These are phyloP conservation scores for Syzygium jambos DNA, from an alignment of 345 rosid species.

Conservation along the genomic window DNA sequence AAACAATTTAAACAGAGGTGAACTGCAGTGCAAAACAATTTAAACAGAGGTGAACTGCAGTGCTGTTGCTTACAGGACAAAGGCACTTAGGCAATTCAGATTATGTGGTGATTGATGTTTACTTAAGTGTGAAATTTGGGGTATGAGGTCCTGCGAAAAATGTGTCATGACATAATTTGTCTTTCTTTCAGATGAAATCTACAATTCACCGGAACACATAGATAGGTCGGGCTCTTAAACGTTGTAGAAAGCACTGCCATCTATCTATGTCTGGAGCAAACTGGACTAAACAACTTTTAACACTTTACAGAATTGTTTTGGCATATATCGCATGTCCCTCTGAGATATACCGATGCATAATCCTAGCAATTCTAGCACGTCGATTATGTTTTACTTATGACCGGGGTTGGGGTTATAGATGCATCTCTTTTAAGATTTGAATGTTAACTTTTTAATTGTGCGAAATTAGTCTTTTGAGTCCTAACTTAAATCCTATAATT, in stretches of 20 bases:
- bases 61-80: background rate
- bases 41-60: background rate
- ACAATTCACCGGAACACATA: background rate
- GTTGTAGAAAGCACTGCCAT: background rate
- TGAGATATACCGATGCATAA: background rate
- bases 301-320: background rate
- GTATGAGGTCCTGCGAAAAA: background rate
- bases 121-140: background rate
- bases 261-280: background rate
- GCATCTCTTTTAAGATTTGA: background rate
- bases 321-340: background rate
- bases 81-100: background rate
- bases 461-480: background rate
- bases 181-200: background rate
- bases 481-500: conserved; percentile 20
- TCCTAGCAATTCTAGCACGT: background rate
- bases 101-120: background rate
- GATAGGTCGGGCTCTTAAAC: background rate
- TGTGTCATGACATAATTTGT: background rate
- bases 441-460: background rate
- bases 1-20: background rate
- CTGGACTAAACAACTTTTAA: background rate
- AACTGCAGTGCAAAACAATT: background rate
- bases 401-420: background rate
- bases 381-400: background rate